Conservation (phyloP, 2,329 filamentous ascomycete species). For the Aspergillus sp. region DNA sequence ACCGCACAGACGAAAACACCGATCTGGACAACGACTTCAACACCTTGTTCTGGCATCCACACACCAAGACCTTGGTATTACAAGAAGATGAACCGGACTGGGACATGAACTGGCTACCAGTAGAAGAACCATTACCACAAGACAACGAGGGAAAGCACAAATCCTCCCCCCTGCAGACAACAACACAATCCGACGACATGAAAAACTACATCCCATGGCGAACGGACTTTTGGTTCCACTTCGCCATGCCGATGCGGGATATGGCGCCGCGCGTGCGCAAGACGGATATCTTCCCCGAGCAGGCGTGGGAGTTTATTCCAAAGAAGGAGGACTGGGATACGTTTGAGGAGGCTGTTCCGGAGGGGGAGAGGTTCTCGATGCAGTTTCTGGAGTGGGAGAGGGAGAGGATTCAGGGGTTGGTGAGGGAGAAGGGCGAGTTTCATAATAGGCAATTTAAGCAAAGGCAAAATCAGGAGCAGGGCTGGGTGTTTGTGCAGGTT, state of each 20-base stretch:
- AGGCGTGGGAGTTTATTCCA: constrained; percentile 18
- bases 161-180: too few relatives aligned
- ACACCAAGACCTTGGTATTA: background rate
- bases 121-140: background rate
- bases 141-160: too few relatives aligned
- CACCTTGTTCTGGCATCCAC: background rate
- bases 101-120: background rate
- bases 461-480: too few relatives aligned
- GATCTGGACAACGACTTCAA: background rate
- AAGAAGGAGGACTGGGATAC: constrained; percentile 13
- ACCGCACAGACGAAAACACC: background rate
- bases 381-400: background rate
- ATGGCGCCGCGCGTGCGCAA: constrained; percentile 17
- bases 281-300: constrained; percentile 21
- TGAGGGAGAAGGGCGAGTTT: background rate
- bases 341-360: constrained; percentile 4
- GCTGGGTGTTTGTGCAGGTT: too few relatives aligned
- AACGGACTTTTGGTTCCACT: constrained; percentile 17
- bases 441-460: too few relatives aligned
- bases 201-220: background rate
- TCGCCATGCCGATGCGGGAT: constrained; percentile 11
- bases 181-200: too few relatives aligned
- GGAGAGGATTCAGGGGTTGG: background rate
- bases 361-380: constrained; percentile 7
- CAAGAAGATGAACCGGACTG: background rate